Conservation (phyloP, 2,329 filamentous ascomycete genomes). For the Colletotrichum sp. region DNA sequence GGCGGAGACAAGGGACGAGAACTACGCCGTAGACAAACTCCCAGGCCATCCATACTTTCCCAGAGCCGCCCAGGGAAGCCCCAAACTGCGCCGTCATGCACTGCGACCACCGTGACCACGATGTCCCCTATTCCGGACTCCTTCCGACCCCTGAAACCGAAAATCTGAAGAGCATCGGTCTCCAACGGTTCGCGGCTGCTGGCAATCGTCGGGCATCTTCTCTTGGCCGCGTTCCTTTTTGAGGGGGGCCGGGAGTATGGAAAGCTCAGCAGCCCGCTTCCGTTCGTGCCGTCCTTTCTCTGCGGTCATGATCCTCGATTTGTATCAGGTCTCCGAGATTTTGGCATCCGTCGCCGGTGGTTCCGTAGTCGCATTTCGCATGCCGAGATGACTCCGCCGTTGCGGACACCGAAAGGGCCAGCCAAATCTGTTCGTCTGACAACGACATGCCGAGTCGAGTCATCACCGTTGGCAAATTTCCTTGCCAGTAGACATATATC, state of each 20-base stretch:
- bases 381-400: neutral
- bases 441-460: neutral
- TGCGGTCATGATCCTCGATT: neutral
- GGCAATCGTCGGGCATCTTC: neutral
- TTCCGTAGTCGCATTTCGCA: neutral
- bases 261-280: neutral
- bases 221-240: neutral
- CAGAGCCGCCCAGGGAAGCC: neutral
- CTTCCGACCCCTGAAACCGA: conserved; percentile 12
- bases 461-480: neutral
- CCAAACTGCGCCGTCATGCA: neutral
- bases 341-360: neutral
- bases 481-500: neutral
- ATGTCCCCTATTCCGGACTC: conserved; percentile 11
- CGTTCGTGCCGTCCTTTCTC: neutral
- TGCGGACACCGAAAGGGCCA: conserved; percentile 1
- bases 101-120: neutral
- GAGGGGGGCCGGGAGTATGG: neutral
- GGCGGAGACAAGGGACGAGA: neutral
- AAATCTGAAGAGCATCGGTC: neutral
- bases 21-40: neutral
- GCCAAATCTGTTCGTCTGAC: neutral
- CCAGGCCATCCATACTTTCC: neutral
- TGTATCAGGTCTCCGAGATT: neutral
- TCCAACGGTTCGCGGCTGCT: neutral